Conservation (phyloP, 495 filamentous ascomycete species). For the Lophiostoma macrostomum region DNA sequence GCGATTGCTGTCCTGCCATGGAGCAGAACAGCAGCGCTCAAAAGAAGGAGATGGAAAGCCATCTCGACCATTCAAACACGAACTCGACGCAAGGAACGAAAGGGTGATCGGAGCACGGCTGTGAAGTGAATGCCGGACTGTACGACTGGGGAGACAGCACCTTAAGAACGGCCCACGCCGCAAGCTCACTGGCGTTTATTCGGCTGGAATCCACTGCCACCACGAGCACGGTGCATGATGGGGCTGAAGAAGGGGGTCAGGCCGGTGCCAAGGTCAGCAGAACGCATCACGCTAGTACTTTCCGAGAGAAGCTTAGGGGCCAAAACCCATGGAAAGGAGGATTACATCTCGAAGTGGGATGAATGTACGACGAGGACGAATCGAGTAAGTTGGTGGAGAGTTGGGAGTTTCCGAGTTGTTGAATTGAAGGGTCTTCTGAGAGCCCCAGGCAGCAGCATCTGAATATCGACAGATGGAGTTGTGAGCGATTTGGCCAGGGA, state of each 20-base stretch:
- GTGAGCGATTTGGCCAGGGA: too few relatives aligned
- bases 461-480: too few relatives aligned
- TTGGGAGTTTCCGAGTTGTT: too few relatives aligned
- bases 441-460: too few relatives aligned
- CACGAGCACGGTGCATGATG: not conserved
- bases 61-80: not conserved
- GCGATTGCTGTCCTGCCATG: slow-evolving; percentile 22
- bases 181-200: not conserved
- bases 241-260: not conserved
- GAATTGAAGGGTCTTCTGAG: too few relatives aligned
- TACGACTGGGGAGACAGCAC: not conserved
- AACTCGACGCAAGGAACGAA: too few relatives aligned
- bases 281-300: slow-evolving; percentile 8
- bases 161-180: not conserved
- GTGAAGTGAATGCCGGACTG: not conserved
- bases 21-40: slow-evolving; percentile 26
- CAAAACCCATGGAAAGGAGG: slow-evolving; percentile 4
- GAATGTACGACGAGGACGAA: too few relatives aligned
- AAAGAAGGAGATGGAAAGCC: slow-evolving; percentile 13
- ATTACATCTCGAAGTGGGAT: not conserved
- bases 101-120: not conserved
- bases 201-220: not conserved
- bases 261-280: slow-evolving; percentile 22
- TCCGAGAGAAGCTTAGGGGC: slow-evolving; percentile 15
- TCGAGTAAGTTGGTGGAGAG: too few relatives aligned